Evolutionary conservation across 2,329 filamentous ascomycete species (phyloP).

Genomic region (Xylaria sp.): DNA sequence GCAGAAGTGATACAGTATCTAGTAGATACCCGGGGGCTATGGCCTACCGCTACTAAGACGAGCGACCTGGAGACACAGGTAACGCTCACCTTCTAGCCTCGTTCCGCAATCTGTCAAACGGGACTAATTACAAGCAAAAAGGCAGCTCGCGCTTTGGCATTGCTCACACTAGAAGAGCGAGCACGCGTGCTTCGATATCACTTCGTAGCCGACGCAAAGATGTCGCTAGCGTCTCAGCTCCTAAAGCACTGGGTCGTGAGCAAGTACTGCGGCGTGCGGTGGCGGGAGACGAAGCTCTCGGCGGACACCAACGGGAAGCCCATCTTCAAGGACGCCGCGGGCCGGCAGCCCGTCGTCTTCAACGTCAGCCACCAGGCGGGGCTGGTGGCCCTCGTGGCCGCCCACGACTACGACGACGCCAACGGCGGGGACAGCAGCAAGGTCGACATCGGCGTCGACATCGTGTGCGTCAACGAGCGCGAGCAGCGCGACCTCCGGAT

Average conservation of each 20-base stretch:
- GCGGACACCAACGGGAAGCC: slow-evolving; percentile 68
- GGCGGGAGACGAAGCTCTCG: slow-evolving; percentile 67
- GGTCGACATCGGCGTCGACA: slow-evolving; percentile 73
- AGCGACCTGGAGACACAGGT: slow-evolving; percentile 60
- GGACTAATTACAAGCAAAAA: slow-evolving; percentile 44
- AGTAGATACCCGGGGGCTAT: slow-evolving; percentile 69
- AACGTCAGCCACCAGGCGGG: slow-evolving; percentile 85
- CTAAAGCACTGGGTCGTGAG: slow-evolving; percentile 78
- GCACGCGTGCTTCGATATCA: slow-evolving; percentile 69
- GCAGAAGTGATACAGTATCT: slow-evolving; percentile 68
- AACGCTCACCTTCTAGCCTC: slow-evolving; percentile 40
- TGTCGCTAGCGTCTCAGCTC: slow-evolving; percentile 77
- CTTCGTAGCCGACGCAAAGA: slow-evolving; percentile 77
- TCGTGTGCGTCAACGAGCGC: slow-evolving; percentile 80
- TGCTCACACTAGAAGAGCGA: slow-evolving; percentile 67
- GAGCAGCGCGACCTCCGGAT: slow-evolving; percentile 69
- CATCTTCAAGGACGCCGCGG: slow-evolving; percentile 62
- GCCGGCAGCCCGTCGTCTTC: slow-evolving; percentile 66
- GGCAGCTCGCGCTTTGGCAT: slow-evolving; percentile 65
- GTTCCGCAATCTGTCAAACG: neutral
- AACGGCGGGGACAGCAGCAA: slow-evolving; percentile 30
- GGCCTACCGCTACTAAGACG: slow-evolving; percentile 63
- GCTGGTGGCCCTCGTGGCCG: slow-evolving; percentile 74
- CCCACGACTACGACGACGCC: slow-evolving; percentile 49
- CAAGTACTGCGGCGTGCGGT: slow-evolving; percentile 67